Evolutionary conservation across 2,329 filamentous ascomycete species (phyloP), one percentile per base, ranked within the genome.

Genomic region (Penicillium concentricum): DNA sequence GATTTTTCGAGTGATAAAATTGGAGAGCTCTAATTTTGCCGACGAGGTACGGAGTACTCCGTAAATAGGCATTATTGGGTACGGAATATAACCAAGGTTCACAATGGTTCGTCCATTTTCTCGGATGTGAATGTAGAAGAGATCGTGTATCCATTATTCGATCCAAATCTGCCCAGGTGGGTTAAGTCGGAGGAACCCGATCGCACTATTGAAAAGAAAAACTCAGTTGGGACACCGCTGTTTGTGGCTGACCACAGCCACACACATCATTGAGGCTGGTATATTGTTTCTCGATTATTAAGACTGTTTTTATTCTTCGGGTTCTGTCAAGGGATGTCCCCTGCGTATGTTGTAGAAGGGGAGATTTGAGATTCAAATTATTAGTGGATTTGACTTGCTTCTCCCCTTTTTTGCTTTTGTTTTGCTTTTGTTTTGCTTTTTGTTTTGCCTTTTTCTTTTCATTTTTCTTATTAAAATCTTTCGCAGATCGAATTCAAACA

Each of bases 161-260:
- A 41, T 50, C 51, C 37, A n/a, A 37, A 41, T 37, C 43, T 30
- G 28, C 9, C 28, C 9, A 15, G 9, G 30, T 32, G 32, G 34
- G n/a, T 50, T 45, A 39, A 55, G 18, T 26, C 26, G 16, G 18
- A 46, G 18, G 39, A 38, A 28, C n/a, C 50, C 56, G 58, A 59
- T 55, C 58, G 53, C 56, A 56, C 60, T 62, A 62, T 62, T 59
- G 60, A 61, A 56, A 54, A 35, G 5, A 10, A 22, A 46, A 46
- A 46, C 44, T 46, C 20, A 12, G 13, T 28, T 13, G 0, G n/a
- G 47, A 10, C 26, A 32, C 37, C 47, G 35, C 18, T 30, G 15
- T 2, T 30, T 41, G 49, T 51, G 49, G 49, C 49, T 32, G 49
- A 16, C 1, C 28, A 16, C 30, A 35, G 49, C 49, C 49, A 51